A percentile compares a stretch with the other conserved stretches of the same genome.
phyloP scores from a whole-genome alignment of 2,329 filamentous ascomycete genomes.

The Aspergillus sp. region DNA sequence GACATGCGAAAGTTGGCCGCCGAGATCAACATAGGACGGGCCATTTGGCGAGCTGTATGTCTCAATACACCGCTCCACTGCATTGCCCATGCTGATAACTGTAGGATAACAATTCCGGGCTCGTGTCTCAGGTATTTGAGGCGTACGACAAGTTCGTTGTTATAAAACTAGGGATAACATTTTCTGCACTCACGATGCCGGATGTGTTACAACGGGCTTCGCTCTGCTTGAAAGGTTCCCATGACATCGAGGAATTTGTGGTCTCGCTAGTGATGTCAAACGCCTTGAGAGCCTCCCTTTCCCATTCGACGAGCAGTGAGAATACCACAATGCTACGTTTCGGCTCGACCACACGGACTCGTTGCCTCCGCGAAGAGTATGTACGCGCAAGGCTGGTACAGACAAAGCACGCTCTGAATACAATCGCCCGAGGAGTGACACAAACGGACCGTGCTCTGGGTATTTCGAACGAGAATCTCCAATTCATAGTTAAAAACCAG shows the following conservation, averaged over 20 bases:
- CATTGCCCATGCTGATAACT: slow-evolving; percentile 5
- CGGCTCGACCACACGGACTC: slow-evolving; percentile 34
- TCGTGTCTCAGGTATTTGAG: slow-evolving; percentile 68
- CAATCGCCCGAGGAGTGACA: slow-evolving; percentile 52
- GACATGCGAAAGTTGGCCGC: slow-evolving; percentile 60
- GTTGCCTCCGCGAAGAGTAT: slow-evolving; percentile 36
- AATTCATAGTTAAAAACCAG: slow-evolving; percentile 51
- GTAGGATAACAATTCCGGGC: slow-evolving; percentile 68
- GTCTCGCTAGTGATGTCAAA: slow-evolving; percentile 50
- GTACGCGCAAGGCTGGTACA: slow-evolving; percentile 46
- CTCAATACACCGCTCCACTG: neutral
- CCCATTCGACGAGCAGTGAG: slow-evolving; percentile 40
- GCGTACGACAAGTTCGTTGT: slow-evolving; percentile 77
- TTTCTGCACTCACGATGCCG: slow-evolving; percentile 60
- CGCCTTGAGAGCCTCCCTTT: slow-evolving; percentile 53
- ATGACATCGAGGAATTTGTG: slow-evolving; percentile 36
- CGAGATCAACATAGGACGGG: slow-evolving; percentile 61
- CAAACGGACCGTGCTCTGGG: slow-evolving; percentile 57
- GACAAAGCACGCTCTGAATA: slow-evolving; percentile 52
- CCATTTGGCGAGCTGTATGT: slow-evolving; percentile 61
- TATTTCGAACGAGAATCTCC: slow-evolving; percentile 60
- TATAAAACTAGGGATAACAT: slow-evolving; percentile 69
- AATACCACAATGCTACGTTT: slow-evolving; percentile 56
- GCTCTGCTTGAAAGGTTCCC: slow-evolving; percentile 23
- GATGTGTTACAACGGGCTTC: slow-evolving; percentile 43